Conservation (phyloP, 2,329 filamentous ascomycete species). For the Venturia pyrina region DNA sequence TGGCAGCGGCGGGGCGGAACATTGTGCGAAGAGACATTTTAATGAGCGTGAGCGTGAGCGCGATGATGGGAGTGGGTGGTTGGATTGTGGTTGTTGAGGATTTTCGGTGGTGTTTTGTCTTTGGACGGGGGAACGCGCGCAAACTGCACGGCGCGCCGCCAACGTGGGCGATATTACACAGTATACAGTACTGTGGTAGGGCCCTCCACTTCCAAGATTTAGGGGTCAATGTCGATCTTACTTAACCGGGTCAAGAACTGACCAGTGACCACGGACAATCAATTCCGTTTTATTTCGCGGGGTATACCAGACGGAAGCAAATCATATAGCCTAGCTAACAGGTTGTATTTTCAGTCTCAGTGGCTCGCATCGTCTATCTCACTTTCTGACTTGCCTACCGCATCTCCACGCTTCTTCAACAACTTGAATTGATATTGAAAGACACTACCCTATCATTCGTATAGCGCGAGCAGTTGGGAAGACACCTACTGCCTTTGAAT, state of each 20-base stretch:
- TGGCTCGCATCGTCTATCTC: too few species aligned
- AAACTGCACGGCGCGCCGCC: not conserved
- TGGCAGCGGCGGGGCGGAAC: constrained; percentile 35
- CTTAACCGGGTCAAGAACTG: not conserved
- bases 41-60: not conserved
- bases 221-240: not conserved
- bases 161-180: not conserved
- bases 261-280: too few species aligned
- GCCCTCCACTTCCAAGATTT: too few species aligned
- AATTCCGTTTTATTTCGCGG: not conserved
- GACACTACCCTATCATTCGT: not conserved
- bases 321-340: not conserved
- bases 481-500: not conserved
- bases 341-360: not conserved
- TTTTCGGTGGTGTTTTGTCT: not conserved
- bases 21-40: constrained; percentile 32
- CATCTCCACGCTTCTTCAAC: not conserved
- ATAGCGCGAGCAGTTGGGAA: not conserved
- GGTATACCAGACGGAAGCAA: not conserved
- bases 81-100: not conserved
- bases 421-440: not conserved
- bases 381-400: too few species aligned
- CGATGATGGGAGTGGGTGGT: not conserved
- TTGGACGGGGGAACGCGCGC: not conserved
- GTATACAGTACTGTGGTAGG: too few species aligned